phyloP scores from a whole-genome alignment of 352 stramenopile species.

The Peronospora belbahrii region DNA sequence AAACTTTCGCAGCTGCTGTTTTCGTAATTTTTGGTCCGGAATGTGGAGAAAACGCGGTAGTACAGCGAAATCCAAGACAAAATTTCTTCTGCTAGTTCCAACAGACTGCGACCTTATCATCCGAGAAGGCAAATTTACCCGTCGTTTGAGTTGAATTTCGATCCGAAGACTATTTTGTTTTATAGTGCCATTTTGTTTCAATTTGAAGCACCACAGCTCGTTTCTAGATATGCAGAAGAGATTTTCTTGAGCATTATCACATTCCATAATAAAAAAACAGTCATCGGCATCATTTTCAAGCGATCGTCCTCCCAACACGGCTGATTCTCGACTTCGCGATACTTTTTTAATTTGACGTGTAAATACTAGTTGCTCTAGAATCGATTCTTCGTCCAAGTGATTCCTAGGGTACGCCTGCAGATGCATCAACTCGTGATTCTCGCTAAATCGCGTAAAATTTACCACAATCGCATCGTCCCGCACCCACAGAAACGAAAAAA shows the following conservation, averaged over 20 bases:
- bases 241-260: slow-evolving; percentile 35
- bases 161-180: slow-evolving; percentile 35
- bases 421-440: slow-evolving; percentile 49
- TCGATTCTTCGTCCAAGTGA: slow-evolving; percentile 61
- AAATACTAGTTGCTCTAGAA: slow-evolving; percentile 44
- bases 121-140: slow-evolving; percentile 39
- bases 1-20: slow-evolving; percentile 28
- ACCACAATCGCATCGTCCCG: slow-evolving; percentile 57
- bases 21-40: slow-evolving; percentile 29
- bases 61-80: slow-evolving; percentile 39
- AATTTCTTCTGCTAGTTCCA: slow-evolving; percentile 8
- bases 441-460: slow-evolving; percentile 47
- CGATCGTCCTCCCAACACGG: slow-evolving; percentile 1
- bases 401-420: slow-evolving; percentile 67
- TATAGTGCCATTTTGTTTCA: slow-evolving; percentile 36
- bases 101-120: slow-evolving; percentile 16
- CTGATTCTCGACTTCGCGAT: slow-evolving; percentile 5
- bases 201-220: slow-evolving; percentile 51
- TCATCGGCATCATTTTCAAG: slow-evolving; percentile 17
- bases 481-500: slow-evolving; percentile 61
- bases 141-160: slow-evolving; percentile 33
- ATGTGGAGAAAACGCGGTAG: slow-evolving; percentile 54
- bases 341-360: slow-evolving; percentile 21
- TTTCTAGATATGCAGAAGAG: slow-evolving; percentile 51
- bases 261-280: slow-evolving; percentile 53